Evolutionary conservation across 352 stramenopile genomes (phyloP), one percentile per base, ranked within the genome.

Genomic region (Phytophthora multivora): DNA sequence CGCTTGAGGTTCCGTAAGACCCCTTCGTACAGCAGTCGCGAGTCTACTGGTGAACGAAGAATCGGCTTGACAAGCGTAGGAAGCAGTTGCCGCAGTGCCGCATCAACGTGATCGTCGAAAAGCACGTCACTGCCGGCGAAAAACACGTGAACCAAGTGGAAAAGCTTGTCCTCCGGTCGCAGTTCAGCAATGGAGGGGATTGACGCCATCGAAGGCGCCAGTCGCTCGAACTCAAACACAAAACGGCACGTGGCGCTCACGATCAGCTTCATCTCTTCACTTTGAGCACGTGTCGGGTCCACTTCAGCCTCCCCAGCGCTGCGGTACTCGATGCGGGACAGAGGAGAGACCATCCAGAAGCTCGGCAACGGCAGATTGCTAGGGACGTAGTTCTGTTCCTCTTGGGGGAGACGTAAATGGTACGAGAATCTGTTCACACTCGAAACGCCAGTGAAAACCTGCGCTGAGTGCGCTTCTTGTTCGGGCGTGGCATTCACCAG

Each of bases 101-200:
- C 45, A 21, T 90, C 75, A 7, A 92, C 81, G 50, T 84, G 69
- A 31, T 84, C 69, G 38, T 92, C 81, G 21, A 90, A 89, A 5
- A 92, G 63, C 15, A 92, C 80, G 41, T 92, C 83, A 6, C 73
- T 80, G 18, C 80, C 81, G 8, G 81, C 73, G 48, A 93, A 90
- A 38, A 93, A 89, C 6, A 88, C 77, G 43, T 91, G 80, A 21
- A 90, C 49, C 40, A 91, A 49, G 43, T 93, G 84, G 59, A 90
- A 91, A 0, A 91, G 63, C 59, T 90, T 90, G 65, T 91, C 84
- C 58, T 90, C 83, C 4, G 72, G 71, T 2, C 54, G 57, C 15
- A 90, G 36, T 5, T 63, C 49, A 21, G 60, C 56, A 56, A 63
- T 68, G 9, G 49, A 74, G 41, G 41, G 16, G 9, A 76, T 51